Conservation (phyloP, 2,329 filamentous ascomycete species). For the Grosmannia huntii region DNA sequence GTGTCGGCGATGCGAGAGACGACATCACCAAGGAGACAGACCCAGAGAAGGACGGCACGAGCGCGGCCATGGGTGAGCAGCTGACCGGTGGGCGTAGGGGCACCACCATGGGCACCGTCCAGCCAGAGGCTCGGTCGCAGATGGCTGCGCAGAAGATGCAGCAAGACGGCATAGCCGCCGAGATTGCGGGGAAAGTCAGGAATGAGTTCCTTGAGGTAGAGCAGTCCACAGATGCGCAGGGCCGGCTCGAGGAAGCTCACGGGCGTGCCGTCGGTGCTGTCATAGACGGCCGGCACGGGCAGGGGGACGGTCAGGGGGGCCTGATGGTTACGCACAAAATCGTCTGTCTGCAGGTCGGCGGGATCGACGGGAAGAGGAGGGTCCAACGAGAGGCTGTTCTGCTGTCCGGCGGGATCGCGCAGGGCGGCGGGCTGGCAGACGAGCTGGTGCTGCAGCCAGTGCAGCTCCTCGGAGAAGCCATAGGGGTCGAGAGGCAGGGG, state of each 20-base stretch:
- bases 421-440: conserved; percentile 17
- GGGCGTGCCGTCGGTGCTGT: not conserved
- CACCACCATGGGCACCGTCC: not conserved
- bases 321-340: conserved; percentile 15
- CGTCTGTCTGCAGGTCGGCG: conserved; percentile 10
- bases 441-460: conserved; percentile 17
- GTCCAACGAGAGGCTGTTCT: not conserved
- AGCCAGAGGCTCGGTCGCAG: conserved; percentile 9
- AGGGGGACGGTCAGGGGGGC: conserved; percentile 9
- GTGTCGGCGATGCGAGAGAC: conserved; percentile 15
- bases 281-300: conserved; percentile 5
- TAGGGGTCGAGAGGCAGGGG: conserved; percentile 17
- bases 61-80: conserved; percentile 1
- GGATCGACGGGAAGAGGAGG: conserved; percentile 11
- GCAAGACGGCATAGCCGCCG: conserved; percentile 19
- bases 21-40: conserved; percentile 17
- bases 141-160: conserved; percentile 16
- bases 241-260: conserved; percentile 15
- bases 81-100: not conserved
- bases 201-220: conserved; percentile 21
- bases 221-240: conserved; percentile 18
- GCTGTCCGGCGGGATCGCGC: conserved; percentile 9
- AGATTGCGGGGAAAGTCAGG: conserved; percentile 20
- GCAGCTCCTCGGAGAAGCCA: conserved; percentile 20
- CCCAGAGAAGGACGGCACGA: conserved; percentile 17